These are phyloP conservation scores for Cnidoscolus chayamansa DNA, from an alignment of 441 rosid species.

Conservation along the genomic window DNA sequence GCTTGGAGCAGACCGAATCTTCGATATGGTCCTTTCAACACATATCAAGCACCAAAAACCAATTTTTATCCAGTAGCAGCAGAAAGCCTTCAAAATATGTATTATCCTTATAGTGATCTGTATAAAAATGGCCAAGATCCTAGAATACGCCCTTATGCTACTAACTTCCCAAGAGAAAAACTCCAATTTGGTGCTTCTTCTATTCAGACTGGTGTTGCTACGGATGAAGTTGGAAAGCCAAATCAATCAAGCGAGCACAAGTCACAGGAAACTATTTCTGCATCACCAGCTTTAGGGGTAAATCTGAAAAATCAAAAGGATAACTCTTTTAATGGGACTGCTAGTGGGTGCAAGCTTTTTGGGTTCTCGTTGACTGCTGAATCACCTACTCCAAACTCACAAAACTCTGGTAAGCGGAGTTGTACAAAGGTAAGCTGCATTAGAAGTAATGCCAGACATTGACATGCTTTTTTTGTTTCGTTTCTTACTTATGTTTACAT, in stretches of 20 bases:
- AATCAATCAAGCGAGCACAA: slow-evolving; percentile 39
- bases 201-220: slow-evolving; percentile 24
- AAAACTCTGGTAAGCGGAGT: slow-evolving; percentile 80
- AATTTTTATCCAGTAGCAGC: slow-evolving; percentile 47
- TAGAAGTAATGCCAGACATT: slow-evolving; percentile 14
- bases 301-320: slow-evolving; percentile 41
- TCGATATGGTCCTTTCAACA: slow-evolving; percentile 43
- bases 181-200: slow-evolving; percentile 35
- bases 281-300: slow-evolving; percentile 36
- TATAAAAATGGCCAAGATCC: slow-evolving; percentile 37
- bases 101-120: slow-evolving; percentile 41
- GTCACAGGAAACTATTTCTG: slow-evolving; percentile 34
- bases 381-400: slow-evolving; percentile 43
- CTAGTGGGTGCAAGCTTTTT: slow-evolving; percentile 69
- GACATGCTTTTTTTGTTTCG: slow-evolving; percentile 16
- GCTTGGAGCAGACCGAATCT: slow-evolving; percentile 48
- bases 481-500: slow-evolving; percentile 18
- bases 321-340: slow-evolving; percentile 33
- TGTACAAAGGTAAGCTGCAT: slow-evolving; percentile 75
- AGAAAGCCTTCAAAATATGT: slow-evolving; percentile 36
- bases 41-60: slow-evolving; percentile 48
- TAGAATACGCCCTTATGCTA: slow-evolving; percentile 29
- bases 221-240: slow-evolving; percentile 40
- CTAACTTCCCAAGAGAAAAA: slow-evolving; percentile 45
- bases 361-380: slow-evolving; percentile 76